These are phyloP conservation scores for Ophiostoma ips DNA, from an alignment of 2,329 filamentous ascomycete genomes.

Conservation along the genomic window DNA sequence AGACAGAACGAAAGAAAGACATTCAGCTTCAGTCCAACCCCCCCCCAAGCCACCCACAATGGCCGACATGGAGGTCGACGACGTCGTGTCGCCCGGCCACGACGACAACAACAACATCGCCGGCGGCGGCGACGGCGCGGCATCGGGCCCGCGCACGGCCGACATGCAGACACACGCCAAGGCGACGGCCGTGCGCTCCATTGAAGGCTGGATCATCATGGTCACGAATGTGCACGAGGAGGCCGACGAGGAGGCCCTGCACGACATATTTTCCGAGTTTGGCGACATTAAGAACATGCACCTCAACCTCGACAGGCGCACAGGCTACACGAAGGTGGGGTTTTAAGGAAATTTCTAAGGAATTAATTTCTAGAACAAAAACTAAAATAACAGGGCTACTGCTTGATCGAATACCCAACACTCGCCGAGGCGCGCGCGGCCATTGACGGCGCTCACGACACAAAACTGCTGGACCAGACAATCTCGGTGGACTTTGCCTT, in stretches of 20 bases:
- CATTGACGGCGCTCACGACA: conserved; percentile 63
- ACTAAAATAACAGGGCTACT: conserved; percentile 51
- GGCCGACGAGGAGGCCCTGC: conserved; percentile 68
- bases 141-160: conserved; percentile 17
- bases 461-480: conserved; percentile 69
- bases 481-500: conserved; percentile 75
- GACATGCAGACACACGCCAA: conserved; percentile 61
- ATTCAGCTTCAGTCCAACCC: neutral
- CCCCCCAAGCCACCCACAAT: conserved; percentile 3
- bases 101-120: neutral
- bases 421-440: conserved; percentile 67
- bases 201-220: conserved; percentile 81
- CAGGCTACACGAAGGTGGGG: conserved; percentile 71
- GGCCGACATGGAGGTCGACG: conserved; percentile 25
- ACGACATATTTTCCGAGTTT: conserved; percentile 70
- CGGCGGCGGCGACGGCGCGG: too few relatives aligned
- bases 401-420: conserved; percentile 71
- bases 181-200: conserved; percentile 70
- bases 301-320: conserved; percentile 67
- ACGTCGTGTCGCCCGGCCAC: conserved; percentile 3
- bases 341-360: neutral
- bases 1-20: too few relatives aligned
- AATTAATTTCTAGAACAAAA: too few relatives aligned
- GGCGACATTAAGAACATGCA: conserved; percentile 82
- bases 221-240: conserved; percentile 83